phyloP scores from a whole-genome alignment of 768 basidiomycete species.

The Mycena venus region DNA sequence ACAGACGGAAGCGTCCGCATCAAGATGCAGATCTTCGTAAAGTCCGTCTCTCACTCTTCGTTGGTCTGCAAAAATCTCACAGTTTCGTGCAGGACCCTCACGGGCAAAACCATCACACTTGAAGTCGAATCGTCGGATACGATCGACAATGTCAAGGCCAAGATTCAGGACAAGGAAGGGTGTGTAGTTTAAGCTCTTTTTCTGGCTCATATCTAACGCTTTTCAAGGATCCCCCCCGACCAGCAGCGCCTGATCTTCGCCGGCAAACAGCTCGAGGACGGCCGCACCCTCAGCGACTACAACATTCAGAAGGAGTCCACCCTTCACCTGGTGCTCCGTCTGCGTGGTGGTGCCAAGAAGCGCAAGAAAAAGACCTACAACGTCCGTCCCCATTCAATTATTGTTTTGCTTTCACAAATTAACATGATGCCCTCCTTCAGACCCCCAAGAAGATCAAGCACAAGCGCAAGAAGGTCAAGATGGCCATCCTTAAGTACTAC shows the following conservation, averaged over 20 bases:
- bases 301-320: slow-evolving; percentile 99
- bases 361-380: slow-evolving; percentile 99
- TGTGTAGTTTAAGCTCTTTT: slow-evolving; percentile 48
- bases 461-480: slow-evolving; percentile 99
- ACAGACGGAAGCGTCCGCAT: slow-evolving; percentile 83
- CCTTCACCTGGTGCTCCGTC: slow-evolving; percentile 95
- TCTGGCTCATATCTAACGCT: slow-evolving; percentile 10
- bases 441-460: slow-evolving; percentile 99
- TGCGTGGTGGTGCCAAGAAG: slow-evolving; percentile 99
- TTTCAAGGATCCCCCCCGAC: slow-evolving; percentile 85
- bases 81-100: slow-evolving; percentile 71
- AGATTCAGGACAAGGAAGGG: slow-evolving; percentile 99
- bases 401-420: not conserved
- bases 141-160: slow-evolving; percentile 98
- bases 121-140: slow-evolving; percentile 98
- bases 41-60: slow-evolving; percentile 65
- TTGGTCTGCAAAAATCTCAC: not conserved
- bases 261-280: slow-evolving; percentile 99
- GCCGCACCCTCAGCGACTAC: slow-evolving; percentile 94
- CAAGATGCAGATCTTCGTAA: slow-evolving; percentile 98
- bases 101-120: slow-evolving; percentile 98
- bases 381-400: slow-evolving; percentile 62
- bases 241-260: slow-evolving; percentile 99
- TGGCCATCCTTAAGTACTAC: slow-evolving; percentile 99
- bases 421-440: slow-evolving; percentile 50